These are phyloP conservation scores for Teratosphaeria zuluensis DNA, from an alignment of 2,329 filamentous ascomycete species.

Conservation along the genomic window DNA sequence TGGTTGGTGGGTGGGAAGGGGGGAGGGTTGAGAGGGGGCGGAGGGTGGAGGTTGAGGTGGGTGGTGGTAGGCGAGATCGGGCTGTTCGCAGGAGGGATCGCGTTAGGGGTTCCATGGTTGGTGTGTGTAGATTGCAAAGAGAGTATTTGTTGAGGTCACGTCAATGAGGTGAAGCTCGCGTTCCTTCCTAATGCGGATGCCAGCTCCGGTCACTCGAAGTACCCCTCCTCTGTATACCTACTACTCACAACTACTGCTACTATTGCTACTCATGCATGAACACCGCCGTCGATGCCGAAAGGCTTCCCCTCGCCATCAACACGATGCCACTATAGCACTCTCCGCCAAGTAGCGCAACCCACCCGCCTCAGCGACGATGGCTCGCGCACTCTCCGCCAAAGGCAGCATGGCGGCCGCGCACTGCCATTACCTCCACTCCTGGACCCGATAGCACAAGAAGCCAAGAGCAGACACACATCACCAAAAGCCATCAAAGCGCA, in stretches of 20 bases:
- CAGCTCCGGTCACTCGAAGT: background rate
- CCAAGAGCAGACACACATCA: slow-evolving; percentile 28
- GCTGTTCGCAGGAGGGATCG: slow-evolving; percentile 16
- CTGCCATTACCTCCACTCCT: slow-evolving; percentile 42
- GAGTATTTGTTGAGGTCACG: too few species aligned
- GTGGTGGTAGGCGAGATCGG: slow-evolving; percentile 11
- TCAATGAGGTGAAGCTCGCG: background rate
- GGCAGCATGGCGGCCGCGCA: slow-evolving; percentile 24
- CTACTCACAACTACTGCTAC: too few species aligned
- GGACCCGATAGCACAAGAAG: slow-evolving; percentile 32
- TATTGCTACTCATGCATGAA: background rate
- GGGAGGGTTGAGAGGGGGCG: slow-evolving; percentile 12
- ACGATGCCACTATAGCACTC: background rate
- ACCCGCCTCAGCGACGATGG: slow-evolving; percentile 20
- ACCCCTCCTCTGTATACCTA: too few species aligned
- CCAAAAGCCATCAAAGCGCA: slow-evolving; percentile 36
- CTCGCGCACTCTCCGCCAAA: slow-evolving; percentile 23
- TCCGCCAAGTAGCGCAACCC: slow-evolving; percentile 8
- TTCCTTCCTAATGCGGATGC: slow-evolving; percentile 4
- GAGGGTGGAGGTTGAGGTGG: slow-evolving; percentile 1
- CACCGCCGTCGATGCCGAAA: background rate
- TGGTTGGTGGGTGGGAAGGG: slow-evolving; percentile 10
- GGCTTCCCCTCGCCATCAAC: background rate
- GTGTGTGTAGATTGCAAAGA: background rate
- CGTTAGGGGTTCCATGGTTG: slow-evolving; percentile 16